phyloP scores from a whole-genome alignment of 192 early-diverging fungal genomes.

The Backusella sp. region DNA sequence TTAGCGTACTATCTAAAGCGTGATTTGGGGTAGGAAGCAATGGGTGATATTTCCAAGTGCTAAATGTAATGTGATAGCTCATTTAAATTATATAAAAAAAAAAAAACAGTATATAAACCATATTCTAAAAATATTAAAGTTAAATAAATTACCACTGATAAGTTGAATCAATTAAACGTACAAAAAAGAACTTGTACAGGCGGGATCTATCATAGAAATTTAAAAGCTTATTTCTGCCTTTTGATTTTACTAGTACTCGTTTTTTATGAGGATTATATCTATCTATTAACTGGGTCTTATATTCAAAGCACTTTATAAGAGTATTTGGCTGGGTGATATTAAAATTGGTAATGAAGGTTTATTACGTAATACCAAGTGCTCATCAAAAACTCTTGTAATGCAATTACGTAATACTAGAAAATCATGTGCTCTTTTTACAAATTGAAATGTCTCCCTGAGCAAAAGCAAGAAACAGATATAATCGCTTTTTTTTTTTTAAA shows the following conservation, averaged over 20 bases:
- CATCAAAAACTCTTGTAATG: neutral
- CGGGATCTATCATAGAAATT: neutral
- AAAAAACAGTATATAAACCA: neutral
- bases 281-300: neutral
- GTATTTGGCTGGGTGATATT: too few species aligned
- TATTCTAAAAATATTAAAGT: neutral
- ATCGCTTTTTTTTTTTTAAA: too few species aligned
- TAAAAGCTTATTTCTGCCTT: too few species aligned
- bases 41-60: neutral
- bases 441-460: too few species aligned
- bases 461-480: too few species aligned
- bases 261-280: neutral
- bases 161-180: neutral
- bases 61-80: neutral
- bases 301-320: too few species aligned
- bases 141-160: neutral
- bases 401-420: neutral
- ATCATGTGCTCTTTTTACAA: neutral
- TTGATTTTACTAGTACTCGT: neutral
- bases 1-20: neutral
- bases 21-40: neutral
- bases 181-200: neutral
- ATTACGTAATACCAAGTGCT: neutral
- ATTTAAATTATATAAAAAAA: neutral
- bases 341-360: neutral